A percentile compares a stretch with the other conserved stretches of the same genome.
Evolutionary conservation across 192 early-diverging fungal genomes (phyloP).

Genomic region (Coemansia sp.): DNA sequence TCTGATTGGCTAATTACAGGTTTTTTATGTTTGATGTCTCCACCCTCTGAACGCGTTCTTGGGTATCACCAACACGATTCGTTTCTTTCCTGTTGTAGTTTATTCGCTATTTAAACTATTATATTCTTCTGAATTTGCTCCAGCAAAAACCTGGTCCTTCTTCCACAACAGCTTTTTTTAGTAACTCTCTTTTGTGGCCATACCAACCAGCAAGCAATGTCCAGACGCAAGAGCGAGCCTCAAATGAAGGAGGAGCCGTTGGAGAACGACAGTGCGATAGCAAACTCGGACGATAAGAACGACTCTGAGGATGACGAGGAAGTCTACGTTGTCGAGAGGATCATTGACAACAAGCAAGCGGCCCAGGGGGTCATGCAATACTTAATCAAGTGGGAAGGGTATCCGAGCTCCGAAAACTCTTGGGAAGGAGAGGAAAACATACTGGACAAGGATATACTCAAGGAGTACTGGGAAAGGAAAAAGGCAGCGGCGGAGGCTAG

Average conservation of each 20-base stretch:
- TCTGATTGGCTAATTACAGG: too few relatives aligned
- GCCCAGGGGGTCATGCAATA: conserved; percentile 25
- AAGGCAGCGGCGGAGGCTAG: conserved; percentile 9
- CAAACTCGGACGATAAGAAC: conserved; percentile 2
- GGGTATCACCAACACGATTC: too few relatives aligned
- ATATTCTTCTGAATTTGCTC: too few relatives aligned
- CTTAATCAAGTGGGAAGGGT: conserved; percentile 60
- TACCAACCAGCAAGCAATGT: background rate
- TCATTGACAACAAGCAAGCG: conserved; percentile 18
- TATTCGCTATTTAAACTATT: background rate
- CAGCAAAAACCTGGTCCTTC: background rate
- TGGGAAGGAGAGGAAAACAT: conserved; percentile 62
- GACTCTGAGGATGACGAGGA: conserved; percentile 22
- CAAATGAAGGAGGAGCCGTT: background rate
- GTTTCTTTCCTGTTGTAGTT: background rate
- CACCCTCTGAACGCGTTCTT: too few relatives aligned
- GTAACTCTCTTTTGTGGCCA: background rate
- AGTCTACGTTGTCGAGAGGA: conserved; percentile 27
- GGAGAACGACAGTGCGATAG: conserved; percentile 2
- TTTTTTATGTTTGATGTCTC: too few relatives aligned
- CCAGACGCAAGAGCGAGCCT: background rate
- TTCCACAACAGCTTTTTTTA: background rate
- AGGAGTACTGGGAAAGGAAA: conserved; percentile 34
- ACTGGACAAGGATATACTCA: conserved; percentile 32
- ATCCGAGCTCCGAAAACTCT: conserved; percentile 50